phyloP scores from a whole-genome alignment of 805 yeast genomes.

The Phaffomyces opuntiae region DNA sequence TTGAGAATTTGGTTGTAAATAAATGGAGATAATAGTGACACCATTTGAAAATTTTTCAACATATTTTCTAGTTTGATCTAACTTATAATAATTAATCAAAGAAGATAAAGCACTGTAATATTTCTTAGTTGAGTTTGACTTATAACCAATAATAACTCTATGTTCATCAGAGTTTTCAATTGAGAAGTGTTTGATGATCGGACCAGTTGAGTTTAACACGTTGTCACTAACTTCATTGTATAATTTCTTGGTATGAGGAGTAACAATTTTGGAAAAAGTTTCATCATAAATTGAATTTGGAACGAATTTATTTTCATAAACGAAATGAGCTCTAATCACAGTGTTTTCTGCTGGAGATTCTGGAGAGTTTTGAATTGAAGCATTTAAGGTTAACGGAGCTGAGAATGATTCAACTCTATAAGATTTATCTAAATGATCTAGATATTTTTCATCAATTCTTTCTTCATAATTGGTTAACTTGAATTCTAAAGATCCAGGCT shows the following conservation, averaged over 20 bases:
- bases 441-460: constrained; percentile 73
- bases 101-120: constrained; percentile 83
- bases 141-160: constrained; percentile 83
- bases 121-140: constrained; percentile 75
- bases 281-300: constrained; percentile 61
- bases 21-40: constrained; percentile 78
- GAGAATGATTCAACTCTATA: constrained; percentile 76
- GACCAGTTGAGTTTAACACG: constrained; percentile 76
- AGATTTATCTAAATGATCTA: constrained; percentile 45
- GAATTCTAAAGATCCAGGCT: constrained; percentile 37
- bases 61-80: constrained; percentile 80
- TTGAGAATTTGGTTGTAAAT: constrained; percentile 58
- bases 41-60: constrained; percentile 93
- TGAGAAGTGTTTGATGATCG: constrained; percentile 83
- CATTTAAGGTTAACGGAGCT: constrained; percentile 44
- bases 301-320: constrained; percentile 61
- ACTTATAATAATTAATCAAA: constrained; percentile 81
- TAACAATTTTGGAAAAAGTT: constrained; percentile 70
- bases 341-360: constrained; percentile 31
- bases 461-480: constrained; percentile 54
- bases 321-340: constrained; percentile 64
- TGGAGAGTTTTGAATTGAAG: constrained; percentile 24
- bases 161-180: constrained; percentile 76
- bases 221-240: constrained; percentile 67
- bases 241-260: constrained; percentile 69